Conservation (phyloP, 2,329 filamentous ascomycete genomes). For the Trichophyton mentagrophytes region DNA sequence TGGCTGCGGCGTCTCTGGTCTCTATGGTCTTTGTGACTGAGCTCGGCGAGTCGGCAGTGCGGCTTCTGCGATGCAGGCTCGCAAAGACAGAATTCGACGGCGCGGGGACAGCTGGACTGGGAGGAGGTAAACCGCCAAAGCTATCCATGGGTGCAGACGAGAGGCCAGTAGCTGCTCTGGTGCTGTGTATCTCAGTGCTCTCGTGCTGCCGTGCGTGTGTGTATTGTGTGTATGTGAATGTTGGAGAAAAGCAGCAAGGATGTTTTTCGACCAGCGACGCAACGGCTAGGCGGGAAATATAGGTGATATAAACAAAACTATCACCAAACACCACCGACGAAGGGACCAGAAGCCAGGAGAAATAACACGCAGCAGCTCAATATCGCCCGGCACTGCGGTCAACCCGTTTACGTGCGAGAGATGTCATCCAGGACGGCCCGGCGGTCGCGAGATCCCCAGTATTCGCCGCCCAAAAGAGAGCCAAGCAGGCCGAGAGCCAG, state of each 20-base stretch:
- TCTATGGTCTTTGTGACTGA: conserved; percentile 14
- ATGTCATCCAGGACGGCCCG: no score
- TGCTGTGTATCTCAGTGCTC: not conserved
- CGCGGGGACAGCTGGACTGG: conserved; percentile 6
- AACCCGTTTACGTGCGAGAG: no score
- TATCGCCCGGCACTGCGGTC: no score
- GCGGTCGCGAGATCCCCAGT: no score
- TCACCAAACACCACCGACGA: no score
- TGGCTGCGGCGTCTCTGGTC: conserved; percentile 28
- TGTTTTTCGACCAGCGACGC: no score
- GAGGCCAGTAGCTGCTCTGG: not conserved
- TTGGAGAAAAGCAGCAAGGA: no score
- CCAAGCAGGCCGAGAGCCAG: not conserved
- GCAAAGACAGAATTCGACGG: conserved; percentile 12
- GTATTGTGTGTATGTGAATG: no score
- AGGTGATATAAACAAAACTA: no score
- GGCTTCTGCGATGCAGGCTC: conserved; percentile 16
- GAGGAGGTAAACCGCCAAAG: not conserved
- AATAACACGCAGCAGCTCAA: no score
- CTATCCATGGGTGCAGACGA: not conserved
- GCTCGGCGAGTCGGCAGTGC: conserved; percentile 10
- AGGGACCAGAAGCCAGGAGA: no score
- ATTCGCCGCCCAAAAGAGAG: not conserved
- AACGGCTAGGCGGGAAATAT: no score
- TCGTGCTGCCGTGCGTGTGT: not conserved